A percentile compares a stretch with the other conserved stretches of the same genome.
phyloP scores from a whole-genome alignment of 2,329 filamentous ascomycete species.

The Clarireedia homoeocarpa region DNA sequence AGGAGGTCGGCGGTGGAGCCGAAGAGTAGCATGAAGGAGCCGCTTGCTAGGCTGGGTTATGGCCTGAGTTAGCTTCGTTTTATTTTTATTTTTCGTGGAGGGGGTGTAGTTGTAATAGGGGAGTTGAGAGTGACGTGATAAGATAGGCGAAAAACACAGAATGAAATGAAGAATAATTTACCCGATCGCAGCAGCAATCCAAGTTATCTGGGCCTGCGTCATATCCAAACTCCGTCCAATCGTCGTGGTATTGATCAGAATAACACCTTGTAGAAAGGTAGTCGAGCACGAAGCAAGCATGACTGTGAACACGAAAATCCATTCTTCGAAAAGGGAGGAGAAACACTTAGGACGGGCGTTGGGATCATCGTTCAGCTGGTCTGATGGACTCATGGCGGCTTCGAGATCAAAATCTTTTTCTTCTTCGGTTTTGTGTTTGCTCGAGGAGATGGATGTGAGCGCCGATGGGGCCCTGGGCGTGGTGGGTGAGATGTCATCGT shows the following conservation, averaged over 20 bases:
- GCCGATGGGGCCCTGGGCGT: no score
- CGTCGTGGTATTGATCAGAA: slow-evolving; percentile 54
- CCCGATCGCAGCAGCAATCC: slow-evolving; percentile 57
- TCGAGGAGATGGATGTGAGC: no score
- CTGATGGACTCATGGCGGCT: slow-evolving; percentile 20
- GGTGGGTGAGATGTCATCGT: no score
- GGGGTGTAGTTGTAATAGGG: no score
- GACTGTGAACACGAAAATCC: slow-evolving; percentile 32
- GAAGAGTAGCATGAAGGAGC: slow-evolving; percentile 58
- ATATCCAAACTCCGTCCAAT: slow-evolving; percentile 54
- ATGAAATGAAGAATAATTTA: slow-evolving; percentile 23
- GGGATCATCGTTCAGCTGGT: slow-evolving; percentile 14
- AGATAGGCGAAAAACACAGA: not conserved
- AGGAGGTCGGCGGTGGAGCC: slow-evolving; percentile 59
- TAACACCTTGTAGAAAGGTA: slow-evolving; percentile 49
- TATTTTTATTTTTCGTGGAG: not conserved
- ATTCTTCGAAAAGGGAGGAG: slow-evolving; percentile 19
- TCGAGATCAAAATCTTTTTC: slow-evolving; percentile 12
- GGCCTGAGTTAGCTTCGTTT: not conserved
- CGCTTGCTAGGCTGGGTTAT: slow-evolving; percentile 46
- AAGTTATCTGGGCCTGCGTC: slow-evolving; percentile 58
- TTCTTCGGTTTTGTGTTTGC: no score
- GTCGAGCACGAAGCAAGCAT: slow-evolving; percentile 60
- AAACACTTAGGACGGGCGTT: slow-evolving; percentile 20
- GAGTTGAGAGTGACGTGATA: no score